Evolutionary conservation across 208 protist species (phyloP), one percentile per base, ranked within the genome.

Genomic region (Strigomonas culicis): DNA sequence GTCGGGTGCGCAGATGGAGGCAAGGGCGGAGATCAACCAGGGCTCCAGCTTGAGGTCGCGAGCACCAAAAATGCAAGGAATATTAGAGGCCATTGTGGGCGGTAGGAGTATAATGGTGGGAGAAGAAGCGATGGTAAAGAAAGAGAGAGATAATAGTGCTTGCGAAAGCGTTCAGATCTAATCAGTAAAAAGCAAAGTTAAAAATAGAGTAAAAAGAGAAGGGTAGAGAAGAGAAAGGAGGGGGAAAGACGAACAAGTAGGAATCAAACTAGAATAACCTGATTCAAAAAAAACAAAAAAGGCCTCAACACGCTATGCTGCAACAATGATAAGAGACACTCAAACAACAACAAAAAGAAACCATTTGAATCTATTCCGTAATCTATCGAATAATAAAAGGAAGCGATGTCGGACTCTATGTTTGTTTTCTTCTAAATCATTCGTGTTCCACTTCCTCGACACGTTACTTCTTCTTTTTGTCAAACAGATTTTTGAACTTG

Each of bases 1-100:
- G 34, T 80, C 78, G 0, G 78, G 50, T 6, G 66, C 63, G 50
- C 70, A 74, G 59, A 84, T 70, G 46, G 67, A 71, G 19, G 67
- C 59, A 28, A 84, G 15, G 43, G 56, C 60, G 17, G 70, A 69
- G 25, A 84, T 47, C 11, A 80, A 65, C 50, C 55, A 59, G n/a
- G 46, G 49, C 46, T 74, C 63, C 39, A 84, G 50, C 63, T 77
- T 63, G 31, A 74, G 63, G 55, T 80, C 74, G 19, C 41, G 24
- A 17, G 17, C 39, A 21, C 78, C 78, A 30, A 84, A 84, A 25
- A 74, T 58, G 49, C 10, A 65, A 34, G 52, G 52, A 36, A 28
- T 10, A 13, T 39, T 10, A 39, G 34, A 39, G 10, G 34, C 34
- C 34, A 31, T 27, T 52, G 46, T 4, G 15, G 4, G 15, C 17